Percentiles rank a stretch among this genome's conserved stretches.
Conservation (phyloP, 2,329 filamentous ascomycete species). For the Apiospora sp. region DNA sequence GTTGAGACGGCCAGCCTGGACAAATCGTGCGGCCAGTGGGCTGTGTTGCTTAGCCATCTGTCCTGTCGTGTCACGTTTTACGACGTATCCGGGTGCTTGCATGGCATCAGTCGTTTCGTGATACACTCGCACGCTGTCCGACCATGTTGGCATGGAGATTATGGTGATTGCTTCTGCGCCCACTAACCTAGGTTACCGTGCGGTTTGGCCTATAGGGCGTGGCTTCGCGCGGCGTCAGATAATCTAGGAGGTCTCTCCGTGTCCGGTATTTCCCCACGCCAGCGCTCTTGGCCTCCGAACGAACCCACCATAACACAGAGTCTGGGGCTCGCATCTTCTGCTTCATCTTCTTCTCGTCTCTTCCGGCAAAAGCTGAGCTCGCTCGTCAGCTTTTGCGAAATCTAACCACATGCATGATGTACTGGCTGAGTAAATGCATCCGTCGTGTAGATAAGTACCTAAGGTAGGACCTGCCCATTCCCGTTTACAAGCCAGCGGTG, state of each 20-base stretch:
- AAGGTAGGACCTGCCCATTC: not conserved
- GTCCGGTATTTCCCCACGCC: not conserved
- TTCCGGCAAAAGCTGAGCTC: too few species aligned
- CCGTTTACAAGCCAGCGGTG: not conserved
- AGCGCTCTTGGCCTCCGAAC: not conserved
- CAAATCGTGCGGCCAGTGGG: not conserved
- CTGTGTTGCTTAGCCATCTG: not conserved
- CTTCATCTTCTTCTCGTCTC: not conserved
- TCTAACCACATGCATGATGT: not conserved
- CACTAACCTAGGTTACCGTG: not conserved
- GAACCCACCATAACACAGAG: not conserved
- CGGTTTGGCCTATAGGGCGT: constrained; percentile 10
- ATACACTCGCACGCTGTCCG: not conserved
- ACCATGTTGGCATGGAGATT: not conserved
- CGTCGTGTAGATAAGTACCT: not conserved
- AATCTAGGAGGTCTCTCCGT: constrained; percentile 6
- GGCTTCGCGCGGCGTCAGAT: constrained; percentile 8
- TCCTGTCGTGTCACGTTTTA: constrained; percentile 4
- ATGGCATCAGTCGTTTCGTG: not conserved
- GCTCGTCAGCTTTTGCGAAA: not conserved
- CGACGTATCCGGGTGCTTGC: constrained; percentile 14
- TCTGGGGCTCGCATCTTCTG: not conserved
- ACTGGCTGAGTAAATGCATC: not conserved
- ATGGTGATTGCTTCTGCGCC: not conserved
- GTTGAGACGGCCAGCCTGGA: not conserved